These are phyloP conservation scores for Alternaria panax DNA, from an alignment of 2,329 filamentous ascomycete genomes.

Conservation along the genomic window DNA sequence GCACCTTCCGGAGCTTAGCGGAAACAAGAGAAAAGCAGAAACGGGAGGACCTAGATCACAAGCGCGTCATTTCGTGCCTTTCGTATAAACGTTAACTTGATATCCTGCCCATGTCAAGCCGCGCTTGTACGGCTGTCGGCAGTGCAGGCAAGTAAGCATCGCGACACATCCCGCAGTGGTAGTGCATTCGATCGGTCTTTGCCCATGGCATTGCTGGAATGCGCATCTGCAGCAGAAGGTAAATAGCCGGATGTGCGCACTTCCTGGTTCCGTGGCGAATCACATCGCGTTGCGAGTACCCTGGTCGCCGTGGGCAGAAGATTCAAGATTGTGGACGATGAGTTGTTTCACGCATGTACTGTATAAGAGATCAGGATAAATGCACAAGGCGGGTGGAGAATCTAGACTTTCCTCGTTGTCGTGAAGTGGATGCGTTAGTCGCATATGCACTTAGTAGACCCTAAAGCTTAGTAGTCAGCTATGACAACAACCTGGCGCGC, in stretches of 20 bases:
- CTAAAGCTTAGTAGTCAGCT: slow-evolving; percentile 1
- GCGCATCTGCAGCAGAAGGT: not conserved
- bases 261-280: slow-evolving; percentile 7
- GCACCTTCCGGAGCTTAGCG: slow-evolving; percentile 7
- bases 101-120: not conserved
- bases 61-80: slow-evolving; percentile 3
- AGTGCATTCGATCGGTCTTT: not conserved
- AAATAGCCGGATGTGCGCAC: not conserved
- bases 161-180: not conserved
- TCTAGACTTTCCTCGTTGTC: not conserved
- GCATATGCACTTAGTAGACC: not conserved
- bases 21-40: not conserved
- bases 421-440: not conserved
- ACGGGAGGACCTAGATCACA: not conserved
- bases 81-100: not conserved
- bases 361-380: not conserved
- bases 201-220: not conserved
- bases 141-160: not conserved
- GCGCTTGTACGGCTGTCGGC: slow-evolving; percentile 1
- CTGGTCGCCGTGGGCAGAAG: not conserved
- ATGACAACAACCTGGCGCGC: not conserved
- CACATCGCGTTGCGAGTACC: not conserved
- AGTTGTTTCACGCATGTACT: not conserved
- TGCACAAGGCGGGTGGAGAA: not conserved
- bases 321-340: not conserved